Evolutionary conservation across 371 early-diverging fungal species (phyloP), one percentile per base, ranked within the genome.

Genomic region (Apophysomyces ossiformis): DNA sequence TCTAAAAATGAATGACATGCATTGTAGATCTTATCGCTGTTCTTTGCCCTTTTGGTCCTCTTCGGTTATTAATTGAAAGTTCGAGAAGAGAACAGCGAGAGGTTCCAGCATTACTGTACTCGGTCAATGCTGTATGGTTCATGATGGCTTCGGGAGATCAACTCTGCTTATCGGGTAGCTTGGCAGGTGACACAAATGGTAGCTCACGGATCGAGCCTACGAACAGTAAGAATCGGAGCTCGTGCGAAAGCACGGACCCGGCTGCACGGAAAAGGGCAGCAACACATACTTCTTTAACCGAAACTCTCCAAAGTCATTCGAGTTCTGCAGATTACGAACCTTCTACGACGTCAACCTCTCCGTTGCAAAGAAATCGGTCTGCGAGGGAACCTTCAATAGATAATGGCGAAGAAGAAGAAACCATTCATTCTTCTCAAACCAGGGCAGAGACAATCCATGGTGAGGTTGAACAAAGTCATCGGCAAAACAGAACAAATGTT

Each of bases 41-140:
- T 7, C 79, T 95, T 0, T 93, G 93, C 73, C 95, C 95, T 4
- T 94, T 89, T 84, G 95, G 95, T n/a, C 95, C 95, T 6, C 83
- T 95, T 21, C 86, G 91, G n/a, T 77, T 93, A 35, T 72, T 95
- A 7, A 85, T 95, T 59, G 93, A 95, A 73, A 88, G 89, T 57
- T 87, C 93, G 7, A 82, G 87, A 66, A 78, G 67, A 16, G 85
- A 93, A 44, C 85, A 93, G 63, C 85, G 87, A 35, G 91, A 91
- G 69, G 88, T 95, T 0, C 95, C 95, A 13, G 95, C 93, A 1
- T 70, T 95, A 60, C 71, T 95, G 7, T 95, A 95, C 65, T 85
- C 89, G 9, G 89, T 89, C 0, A 89, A 89, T 69, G 87, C 89
- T 11, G 89, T 92, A 0, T 92, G 92, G 90, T 84, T 92, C 67